Base-by-base conservation (phyloP, 1,284 basidiomycete species). In the Cystobasidiaceae sp. region DNA sequence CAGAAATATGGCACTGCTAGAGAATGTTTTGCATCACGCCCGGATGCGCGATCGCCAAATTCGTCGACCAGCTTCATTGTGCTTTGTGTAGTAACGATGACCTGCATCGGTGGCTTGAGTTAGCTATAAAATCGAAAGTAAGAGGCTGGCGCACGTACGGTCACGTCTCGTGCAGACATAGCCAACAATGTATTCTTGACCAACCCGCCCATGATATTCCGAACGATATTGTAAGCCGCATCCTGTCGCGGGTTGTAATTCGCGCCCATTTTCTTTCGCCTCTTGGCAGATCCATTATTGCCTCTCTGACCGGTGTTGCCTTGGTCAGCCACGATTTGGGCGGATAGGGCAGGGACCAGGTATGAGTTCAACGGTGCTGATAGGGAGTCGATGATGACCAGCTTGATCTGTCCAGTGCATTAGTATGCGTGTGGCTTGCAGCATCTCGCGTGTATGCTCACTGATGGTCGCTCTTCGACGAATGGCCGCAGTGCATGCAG, bases 311-410 rank as follows among this genome's bases (percentile, higher is more conserved):
- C 21, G 21, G 41, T 25, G 33, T 52, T 43, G 17, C 54, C 37
- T 7, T 28, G 21, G 45, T 51, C 60, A n/a, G 34, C 27, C 19
- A 54, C 15, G 4, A 52, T 43, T 19, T 62, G 43, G 9, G 54
- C 30, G 11, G 63, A 55, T 23, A 65, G 55, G 32, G 37, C 39
- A 9, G 67, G 67, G n/a, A 68, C 65, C n/a, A 57, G 13, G 28
- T 56, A 41, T 19, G 62, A 30, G 7, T 48, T 56, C n/a, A 68
- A 43, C 17, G 54, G 61, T 33, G 54, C 23, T 9, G 67, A 63
- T 15, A 68, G 44, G 9, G 59, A 51, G 34, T 68, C 67, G 9
- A 68, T 59, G 37, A 68, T 43, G 17, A 68, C 44, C 15, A 68
- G 61, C 13, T 56, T 30, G 43, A 68, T 30, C 61, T 67, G 51